These are phyloP conservation scores for Ustilago shanxiensis DNA, from an alignment of 1,284 basidiomycete species.

Conservation along the genomic window DNA sequence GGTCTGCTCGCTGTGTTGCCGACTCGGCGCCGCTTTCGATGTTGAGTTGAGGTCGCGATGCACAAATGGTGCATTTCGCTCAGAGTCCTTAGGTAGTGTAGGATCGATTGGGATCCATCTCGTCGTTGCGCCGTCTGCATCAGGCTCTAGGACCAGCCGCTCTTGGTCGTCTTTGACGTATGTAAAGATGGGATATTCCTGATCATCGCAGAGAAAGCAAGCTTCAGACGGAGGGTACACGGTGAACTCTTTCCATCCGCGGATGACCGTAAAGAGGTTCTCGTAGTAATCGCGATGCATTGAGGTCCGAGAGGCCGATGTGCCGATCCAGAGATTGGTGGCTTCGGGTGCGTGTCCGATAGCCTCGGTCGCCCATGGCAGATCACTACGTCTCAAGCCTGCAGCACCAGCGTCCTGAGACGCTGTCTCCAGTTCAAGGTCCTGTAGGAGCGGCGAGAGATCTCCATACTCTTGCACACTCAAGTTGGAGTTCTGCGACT, in stretches of 20 bases:
- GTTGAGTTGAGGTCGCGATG: conserved; percentile 36
- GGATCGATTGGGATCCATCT: conserved; percentile 66
- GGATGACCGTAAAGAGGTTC: conserved; percentile 63
- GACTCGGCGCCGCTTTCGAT: not conserved
- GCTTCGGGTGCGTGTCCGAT: conserved; percentile 57
- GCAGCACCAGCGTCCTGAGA: not conserved
- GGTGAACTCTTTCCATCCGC: conserved; percentile 64
- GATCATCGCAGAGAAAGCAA: conserved; percentile 57
- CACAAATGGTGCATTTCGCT: conserved; percentile 44
- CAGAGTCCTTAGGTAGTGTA: conserved; percentile 29
- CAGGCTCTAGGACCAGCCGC: conserved; percentile 21
- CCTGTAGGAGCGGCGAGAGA: conserved; percentile 52
- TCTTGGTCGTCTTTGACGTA: conserved; percentile 10
- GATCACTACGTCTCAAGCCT: conserved; percentile 14
- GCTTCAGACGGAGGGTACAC: conserved; percentile 56
- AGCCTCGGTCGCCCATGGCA: conserved; percentile 59
- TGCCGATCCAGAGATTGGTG: conserved; percentile 65
- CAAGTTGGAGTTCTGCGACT: conserved; percentile 64
- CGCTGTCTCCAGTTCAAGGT: conserved; percentile 26
- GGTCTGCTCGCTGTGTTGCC: conserved; percentile 19
- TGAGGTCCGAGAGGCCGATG: conserved; percentile 43
- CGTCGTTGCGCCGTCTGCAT: conserved; percentile 30
- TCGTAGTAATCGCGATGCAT: conserved; percentile 64
- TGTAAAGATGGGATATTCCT: conserved; percentile 29
- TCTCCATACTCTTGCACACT: conserved; percentile 50